Conservation (phyloP, 73 alveolate genomes). For the Breviolum minutum region DNA sequence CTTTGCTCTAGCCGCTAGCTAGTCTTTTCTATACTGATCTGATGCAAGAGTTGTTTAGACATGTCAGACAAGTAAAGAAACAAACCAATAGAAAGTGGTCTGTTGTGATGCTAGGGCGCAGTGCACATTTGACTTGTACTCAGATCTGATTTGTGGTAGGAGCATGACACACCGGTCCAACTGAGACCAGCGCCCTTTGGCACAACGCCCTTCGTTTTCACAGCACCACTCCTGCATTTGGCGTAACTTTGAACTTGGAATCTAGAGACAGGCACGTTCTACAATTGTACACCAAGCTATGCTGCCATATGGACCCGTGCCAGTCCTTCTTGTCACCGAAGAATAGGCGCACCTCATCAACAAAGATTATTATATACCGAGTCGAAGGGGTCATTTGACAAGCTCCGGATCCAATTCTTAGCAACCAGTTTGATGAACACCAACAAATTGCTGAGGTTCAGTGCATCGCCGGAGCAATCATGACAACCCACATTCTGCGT, state of each 20-base stretch:
- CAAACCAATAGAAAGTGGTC: too few relatives aligned
- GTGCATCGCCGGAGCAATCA: conserved; percentile 36
- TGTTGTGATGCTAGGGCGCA: too few relatives aligned
- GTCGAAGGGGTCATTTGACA: neutral
- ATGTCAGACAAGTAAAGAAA: too few relatives aligned
- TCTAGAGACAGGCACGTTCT: neutral
- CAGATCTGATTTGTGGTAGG: too few relatives aligned
- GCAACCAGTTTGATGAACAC: neutral
- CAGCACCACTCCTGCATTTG: conserved; percentile 34
- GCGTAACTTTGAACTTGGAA: neutral
- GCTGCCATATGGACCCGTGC: neutral
- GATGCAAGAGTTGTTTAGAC: too few relatives aligned
- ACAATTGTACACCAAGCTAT: neutral
- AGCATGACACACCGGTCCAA: neutral
- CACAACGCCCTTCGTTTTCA: conserved; percentile 30
- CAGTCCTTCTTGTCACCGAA: conserved; percentile 9
- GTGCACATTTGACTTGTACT: too few relatives aligned
- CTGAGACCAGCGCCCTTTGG: neutral
- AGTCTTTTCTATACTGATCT: too few relatives aligned
- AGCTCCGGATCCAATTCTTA: neutral
- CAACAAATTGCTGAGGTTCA: neutral
- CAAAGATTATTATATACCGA: neutral
- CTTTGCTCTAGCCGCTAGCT: too few relatives aligned
- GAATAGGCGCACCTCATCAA: neutral
- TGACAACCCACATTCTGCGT: conserved; percentile 63